These are phyloP conservation scores for Pistacia atlantica DNA, from an alignment of 345 rosid species.

Conservation along the genomic window DNA sequence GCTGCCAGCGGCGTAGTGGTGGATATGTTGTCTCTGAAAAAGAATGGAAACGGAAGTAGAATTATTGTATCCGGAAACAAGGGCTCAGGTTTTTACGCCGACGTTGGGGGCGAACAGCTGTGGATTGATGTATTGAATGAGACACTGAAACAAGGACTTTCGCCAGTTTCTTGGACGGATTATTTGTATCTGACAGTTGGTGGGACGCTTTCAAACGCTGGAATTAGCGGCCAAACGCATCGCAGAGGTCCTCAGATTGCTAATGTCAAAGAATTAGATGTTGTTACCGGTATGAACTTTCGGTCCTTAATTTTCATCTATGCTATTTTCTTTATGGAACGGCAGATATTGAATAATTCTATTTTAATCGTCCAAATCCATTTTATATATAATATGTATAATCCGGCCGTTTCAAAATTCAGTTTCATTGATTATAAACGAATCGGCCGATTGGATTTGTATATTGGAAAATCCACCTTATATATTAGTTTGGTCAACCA, in stretches of 20 bases:
- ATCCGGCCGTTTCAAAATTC: too few species aligned
- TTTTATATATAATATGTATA: too few species aligned
- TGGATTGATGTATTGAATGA: constrained; percentile 51
- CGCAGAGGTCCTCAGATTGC: constrained; percentile 55
- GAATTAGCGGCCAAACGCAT: constrained; percentile 53
- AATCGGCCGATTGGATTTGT: too few species aligned
- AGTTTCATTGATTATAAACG: too few species aligned
- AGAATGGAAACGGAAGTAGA: neutral
- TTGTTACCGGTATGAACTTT: constrained; percentile 40
- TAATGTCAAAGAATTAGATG: constrained; percentile 58
- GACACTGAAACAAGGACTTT: constrained; percentile 34
- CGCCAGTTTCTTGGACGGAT: constrained; percentile 60
- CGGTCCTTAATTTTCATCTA: neutral
- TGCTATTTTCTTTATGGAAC: neutral
- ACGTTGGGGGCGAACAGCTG: constrained; percentile 46
- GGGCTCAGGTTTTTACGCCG: constrained; percentile 33
- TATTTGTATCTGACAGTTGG: constrained; percentile 51
- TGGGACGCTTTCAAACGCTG: constrained; percentile 60
- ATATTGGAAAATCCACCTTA: too few species aligned
- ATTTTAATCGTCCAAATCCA: too few species aligned
- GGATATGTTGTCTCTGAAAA: constrained; percentile 38
- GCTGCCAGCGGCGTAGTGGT: constrained; percentile 45
- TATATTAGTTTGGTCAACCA: too few species aligned
- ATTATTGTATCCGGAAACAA: neutral
- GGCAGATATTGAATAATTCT: neutral